Base-by-base conservation (phyloP, 306 rosid species). In the Prinsepia uniflora region DNA sequence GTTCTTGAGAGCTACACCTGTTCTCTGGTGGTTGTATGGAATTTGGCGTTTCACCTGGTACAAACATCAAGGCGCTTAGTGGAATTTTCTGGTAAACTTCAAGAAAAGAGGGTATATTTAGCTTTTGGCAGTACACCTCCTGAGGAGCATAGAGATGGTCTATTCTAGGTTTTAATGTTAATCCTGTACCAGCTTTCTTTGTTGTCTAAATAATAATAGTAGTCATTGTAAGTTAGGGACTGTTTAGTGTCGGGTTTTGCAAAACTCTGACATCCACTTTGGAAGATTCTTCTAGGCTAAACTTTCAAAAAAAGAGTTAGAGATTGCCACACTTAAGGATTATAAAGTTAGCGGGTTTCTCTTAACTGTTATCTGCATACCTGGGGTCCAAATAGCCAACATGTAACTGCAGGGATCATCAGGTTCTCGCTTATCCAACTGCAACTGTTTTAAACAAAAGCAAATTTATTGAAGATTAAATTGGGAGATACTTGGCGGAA, bases 341-440 rank as follows among this genome's bases (percentile, higher is more conserved):
- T 55, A 24, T 20, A 15, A 20, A 24, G 42, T 30, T 39, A 30
- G 19, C 39, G 0, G 43, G 30, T 12, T 43, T 43, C 24, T 45
- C 56, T 60, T 30, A 30, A 41, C 4, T 30, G 69, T 56, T 52
- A 41, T 73, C 75, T 73, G 63, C 76, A 64, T 85, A 88, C 99
- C 99, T 87, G 99, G 99, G 65, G 97, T 86, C 99, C 99, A 95
- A 80, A 95, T 91, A 60, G 99, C 97, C 74, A 95, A 86, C 67
- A 95, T 92, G 88, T 95, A 95, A 55, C 75, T 81, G 83, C 93
- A 85, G 20, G 99, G 99, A 78, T 95, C 99, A 80, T 95, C 99
- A 30, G 87, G 84, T 85, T 95, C 99, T 73, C 97, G 87, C 63
- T 10, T 78, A 47, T 89, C 96, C 87, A 92, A 67, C 82, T 86